Base-by-base conservation (phyloP, 495 filamentous ascomycete species). In the Clavariopsis aquatica region DNA sequence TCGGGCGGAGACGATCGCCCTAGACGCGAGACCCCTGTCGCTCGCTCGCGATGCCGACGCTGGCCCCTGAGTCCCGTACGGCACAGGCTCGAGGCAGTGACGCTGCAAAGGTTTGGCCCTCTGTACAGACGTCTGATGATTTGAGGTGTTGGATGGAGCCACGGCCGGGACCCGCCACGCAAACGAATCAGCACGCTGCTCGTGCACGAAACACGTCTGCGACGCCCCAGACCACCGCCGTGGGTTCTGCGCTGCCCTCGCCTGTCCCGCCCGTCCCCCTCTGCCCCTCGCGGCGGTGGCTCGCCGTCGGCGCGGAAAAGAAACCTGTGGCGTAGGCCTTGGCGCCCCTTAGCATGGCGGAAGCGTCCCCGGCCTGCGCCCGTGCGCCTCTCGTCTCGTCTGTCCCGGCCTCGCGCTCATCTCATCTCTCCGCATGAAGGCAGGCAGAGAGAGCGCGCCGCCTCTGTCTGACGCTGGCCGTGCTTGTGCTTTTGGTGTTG, bases 1-100 rank as follows among this genome's bases (percentile, higher is more conserved):
- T 34, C 1, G 29, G 52, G 55, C 51, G 54, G 51, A 54, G 45
- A 36, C 29, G 64, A 66, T 66, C 64, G 45, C 54, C 62, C 54
- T 6, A 45, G 45, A 46, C 56, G 57, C 28, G 57, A 15, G 23
- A 5, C 61, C 45, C 66, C 66, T 61, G 64, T 60, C 53, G 24
- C 20, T 10, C 41, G 60, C 66, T 55, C 61, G 66, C 66, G 57
- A 61, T 65, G 66, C 65, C 65, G 65, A 68, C 64, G 65, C 56
- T 49, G 54, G 47, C 58, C 58, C 65, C 65, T 63, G 64, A 67
- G 52, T 49, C 57, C 57, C 49, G 41, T 23, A 23, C 15, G 12
- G 23, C 26, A 20, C 49, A 52, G 15, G 20, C 15, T 23, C 49
- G 23, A 13, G n/a, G 27, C n/a, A 47, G 65, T 52, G 59, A 52